Percentiles rank a stretch among this genome's conserved stretches.
These are phyloP conservation scores for Alternaria solani DNA, from an alignment of 2,329 filamentous ascomycete genomes.

Conservation along the genomic window DNA sequence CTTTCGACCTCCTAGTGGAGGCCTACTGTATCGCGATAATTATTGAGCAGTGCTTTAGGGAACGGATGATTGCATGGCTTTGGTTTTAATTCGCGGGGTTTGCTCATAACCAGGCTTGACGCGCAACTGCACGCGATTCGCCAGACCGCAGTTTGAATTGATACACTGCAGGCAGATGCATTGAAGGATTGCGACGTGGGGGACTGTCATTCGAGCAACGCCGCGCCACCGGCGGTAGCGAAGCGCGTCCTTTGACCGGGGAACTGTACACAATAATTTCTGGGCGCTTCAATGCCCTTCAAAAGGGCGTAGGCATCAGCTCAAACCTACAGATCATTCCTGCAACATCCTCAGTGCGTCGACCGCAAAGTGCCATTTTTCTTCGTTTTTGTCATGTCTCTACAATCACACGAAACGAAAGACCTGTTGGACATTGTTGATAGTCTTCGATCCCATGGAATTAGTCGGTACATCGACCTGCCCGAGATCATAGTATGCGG, in stretches of 20 bases:
- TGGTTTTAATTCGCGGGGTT: no score
- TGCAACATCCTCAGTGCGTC: no score
- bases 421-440: conserved; percentile 61
- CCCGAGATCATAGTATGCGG: conserved; percentile 49
- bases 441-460: conserved; percentile 55
- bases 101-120: no score
- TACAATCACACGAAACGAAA: not conserved
- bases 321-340: no score
- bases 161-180: not conserved
- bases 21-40: no score
- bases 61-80: no score
- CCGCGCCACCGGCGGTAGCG: not conserved
- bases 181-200: not conserved
- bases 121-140: not conserved
- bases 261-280: not conserved
- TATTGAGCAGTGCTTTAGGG: no score
- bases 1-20: no score
- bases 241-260: not conserved
- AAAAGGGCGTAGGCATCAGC: no score
- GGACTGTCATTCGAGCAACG: not conserved
- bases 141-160: not conserved
- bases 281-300: no score
- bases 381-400: not conserved
- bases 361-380: not conserved
- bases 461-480: conserved; percentile 41